Evolutionary conservation across 305 asterid species (phyloP).

Genomic region (Ilex paraguariensis): DNA sequence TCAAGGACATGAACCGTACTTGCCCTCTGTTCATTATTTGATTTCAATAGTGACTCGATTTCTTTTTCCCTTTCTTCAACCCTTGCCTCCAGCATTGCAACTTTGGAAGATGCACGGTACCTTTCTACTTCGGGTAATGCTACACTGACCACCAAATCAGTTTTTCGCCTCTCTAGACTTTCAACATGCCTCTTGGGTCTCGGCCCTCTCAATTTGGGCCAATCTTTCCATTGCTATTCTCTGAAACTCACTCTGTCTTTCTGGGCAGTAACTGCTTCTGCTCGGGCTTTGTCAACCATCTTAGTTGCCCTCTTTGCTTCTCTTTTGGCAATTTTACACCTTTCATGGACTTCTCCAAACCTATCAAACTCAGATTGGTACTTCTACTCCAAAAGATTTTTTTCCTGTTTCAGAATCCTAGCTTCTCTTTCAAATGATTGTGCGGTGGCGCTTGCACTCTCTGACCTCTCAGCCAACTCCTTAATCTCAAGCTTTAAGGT

Average conservation of each 20-base stretch:
- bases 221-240: slow-evolving; percentile 71
- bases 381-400: slow-evolving; percentile 70
- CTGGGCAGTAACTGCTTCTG: slow-evolving; percentile 81
- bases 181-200: slow-evolving; percentile 67
- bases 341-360: slow-evolving; percentile 73
- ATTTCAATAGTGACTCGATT: slow-evolving; percentile 59
- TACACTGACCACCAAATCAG: slow-evolving; percentile 41
- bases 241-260: slow-evolving; percentile 67
- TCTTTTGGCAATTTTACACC: slow-evolving; percentile 78
- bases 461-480: slow-evolving; percentile 56
- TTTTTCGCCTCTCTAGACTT: slow-evolving; percentile 58
- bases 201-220: slow-evolving; percentile 76
- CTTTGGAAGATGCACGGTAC: slow-evolving; percentile 49
- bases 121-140: slow-evolving; percentile 61
- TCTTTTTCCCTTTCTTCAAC: slow-evolving; percentile 79
- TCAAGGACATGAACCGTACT: slow-evolving; percentile 73
- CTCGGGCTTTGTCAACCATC: slow-evolving; percentile 83
- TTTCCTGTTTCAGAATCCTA: slow-evolving; percentile 75
- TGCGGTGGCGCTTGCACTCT: slow-evolving; percentile 47
- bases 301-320: slow-evolving; percentile 82
- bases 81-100: slow-evolving; percentile 56
- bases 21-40: slow-evolving; percentile 71
- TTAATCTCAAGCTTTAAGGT: slow-evolving; percentile 51
- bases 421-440: slow-evolving; percentile 80
- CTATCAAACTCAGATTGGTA: slow-evolving; percentile 60